A percentile compares a stretch with the other conserved stretches of the same genome.
These are phyloP conservation scores for Lodderomyces oxycetoniae DNA, from an alignment of 1,139 yeast genomes.

Conservation along the genomic window DNA sequence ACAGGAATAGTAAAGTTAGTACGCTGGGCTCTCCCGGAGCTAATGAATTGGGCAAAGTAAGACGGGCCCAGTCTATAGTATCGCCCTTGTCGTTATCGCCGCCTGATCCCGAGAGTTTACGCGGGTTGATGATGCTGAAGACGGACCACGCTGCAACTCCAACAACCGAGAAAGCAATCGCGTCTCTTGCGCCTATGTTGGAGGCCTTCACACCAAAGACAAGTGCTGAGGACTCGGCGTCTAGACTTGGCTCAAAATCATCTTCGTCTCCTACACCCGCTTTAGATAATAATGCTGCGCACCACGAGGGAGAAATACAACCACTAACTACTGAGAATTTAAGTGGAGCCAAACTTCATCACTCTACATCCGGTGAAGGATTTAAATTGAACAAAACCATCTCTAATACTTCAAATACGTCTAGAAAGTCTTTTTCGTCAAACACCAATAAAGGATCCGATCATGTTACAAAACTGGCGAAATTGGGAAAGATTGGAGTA, in stretches of 20 bases:
- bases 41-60: slow-evolving; percentile 8
- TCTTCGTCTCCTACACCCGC: slow-evolving; percentile 11
- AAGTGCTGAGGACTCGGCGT: slow-evolving; percentile 48
- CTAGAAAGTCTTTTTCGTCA: slow-evolving; percentile 34
- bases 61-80: slow-evolving; percentile 22
- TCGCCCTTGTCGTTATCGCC: slow-evolving; percentile 28
- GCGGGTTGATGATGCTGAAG: slow-evolving; percentile 7
- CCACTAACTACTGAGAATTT: slow-evolving; percentile 10
- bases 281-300: background rate
- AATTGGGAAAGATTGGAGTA: slow-evolving; percentile 91
- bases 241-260: slow-evolving; percentile 21
- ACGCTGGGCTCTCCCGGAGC: background rate
- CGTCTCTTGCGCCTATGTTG: slow-evolving; percentile 72
- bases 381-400: slow-evolving; percentile 29
- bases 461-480: slow-evolving; percentile 54
- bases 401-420: slow-evolving; percentile 32
- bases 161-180: slow-evolving; percentile 57
- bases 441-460: slow-evolving; percentile 31
- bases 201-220: slow-evolving; percentile 71
- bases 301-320: slow-evolving; percentile 11
- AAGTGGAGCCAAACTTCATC: too few relatives aligned
- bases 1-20: slow-evolving; percentile 1
- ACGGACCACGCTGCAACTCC: slow-evolving; percentile 19
- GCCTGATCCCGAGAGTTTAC: slow-evolving; percentile 4
- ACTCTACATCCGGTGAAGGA: slow-evolving; percentile 8